phyloP scores from a whole-genome alignment of 1,284 basidiomycete species.

The Peniophora sp. region DNA sequence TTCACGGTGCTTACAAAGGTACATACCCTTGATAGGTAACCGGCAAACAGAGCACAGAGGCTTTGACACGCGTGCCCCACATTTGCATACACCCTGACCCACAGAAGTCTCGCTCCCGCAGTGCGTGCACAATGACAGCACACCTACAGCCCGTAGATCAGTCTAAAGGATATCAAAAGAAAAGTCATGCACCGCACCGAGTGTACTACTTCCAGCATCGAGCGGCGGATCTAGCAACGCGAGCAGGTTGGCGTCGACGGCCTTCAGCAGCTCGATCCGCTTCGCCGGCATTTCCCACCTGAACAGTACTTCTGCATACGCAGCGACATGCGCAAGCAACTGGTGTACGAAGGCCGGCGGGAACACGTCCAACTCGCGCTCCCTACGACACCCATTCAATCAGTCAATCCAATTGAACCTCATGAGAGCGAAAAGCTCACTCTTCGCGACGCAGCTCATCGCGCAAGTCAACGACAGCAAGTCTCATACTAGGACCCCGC shows the following conservation, averaged over 20 bases:
- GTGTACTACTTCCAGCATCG: slow-evolving; percentile 25
- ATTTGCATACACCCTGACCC: slow-evolving; percentile 39
- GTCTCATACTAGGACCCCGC: slow-evolving; percentile 24
- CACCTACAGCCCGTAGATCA: slow-evolving; percentile 11
- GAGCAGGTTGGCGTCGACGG: slow-evolving; percentile 31
- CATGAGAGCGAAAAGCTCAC: slow-evolving; percentile 10
- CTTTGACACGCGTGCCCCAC: slow-evolving; percentile 33
- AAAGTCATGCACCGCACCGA: slow-evolving; percentile 34
- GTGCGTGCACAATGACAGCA: slow-evolving; percentile 2
- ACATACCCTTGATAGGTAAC: slow-evolving; percentile 68
- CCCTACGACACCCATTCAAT: slow-evolving; percentile 14
- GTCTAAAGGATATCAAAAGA: slow-evolving; percentile 15
- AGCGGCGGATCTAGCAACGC: slow-evolving; percentile 15
- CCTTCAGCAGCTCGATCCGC: slow-evolving; percentile 63
- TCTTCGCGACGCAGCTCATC: slow-evolving; percentile 13
- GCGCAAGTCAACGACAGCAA: slow-evolving; percentile 21
- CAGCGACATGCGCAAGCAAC: slow-evolving; percentile 51
- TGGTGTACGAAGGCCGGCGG: slow-evolving; percentile 32
- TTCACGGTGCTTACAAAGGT: not conserved
- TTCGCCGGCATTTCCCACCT: slow-evolving; percentile 63
- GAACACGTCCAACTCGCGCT: slow-evolving; percentile 17
- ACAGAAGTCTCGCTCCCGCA: slow-evolving; percentile 23
- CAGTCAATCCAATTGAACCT: slow-evolving; percentile 1
- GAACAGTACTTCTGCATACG: slow-evolving; percentile 70
- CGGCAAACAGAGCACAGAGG: slow-evolving; percentile 68